phyloP scores from a whole-genome alignment of 1,284 basidiomycete genomes.

The Ustilago shanxiensis region DNA sequence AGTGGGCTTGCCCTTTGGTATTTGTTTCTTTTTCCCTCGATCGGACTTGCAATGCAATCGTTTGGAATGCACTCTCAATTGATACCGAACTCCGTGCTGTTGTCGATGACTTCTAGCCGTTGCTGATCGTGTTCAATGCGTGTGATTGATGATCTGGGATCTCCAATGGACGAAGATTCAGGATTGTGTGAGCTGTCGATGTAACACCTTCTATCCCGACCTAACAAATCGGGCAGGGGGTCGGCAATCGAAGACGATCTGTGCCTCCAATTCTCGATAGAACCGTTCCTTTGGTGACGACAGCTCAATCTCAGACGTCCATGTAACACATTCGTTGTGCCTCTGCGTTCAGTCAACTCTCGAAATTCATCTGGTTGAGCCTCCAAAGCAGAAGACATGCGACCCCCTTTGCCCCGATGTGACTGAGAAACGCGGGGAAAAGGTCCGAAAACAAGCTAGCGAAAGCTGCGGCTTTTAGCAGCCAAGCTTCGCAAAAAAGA shows the following conservation, averaged over 20 bases:
- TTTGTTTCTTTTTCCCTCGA: too few species aligned
- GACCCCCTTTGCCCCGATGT: too few species aligned
- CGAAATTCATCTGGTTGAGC: too few species aligned
- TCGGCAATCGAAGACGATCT: neutral
- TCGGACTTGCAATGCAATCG: neutral
- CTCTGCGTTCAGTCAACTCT: too few species aligned
- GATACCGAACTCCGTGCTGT: neutral
- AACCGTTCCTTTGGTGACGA: too few species aligned
- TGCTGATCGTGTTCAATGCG: neutral
- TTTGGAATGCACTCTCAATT: neutral
- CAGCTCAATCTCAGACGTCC: too few species aligned
- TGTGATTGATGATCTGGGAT: neutral
- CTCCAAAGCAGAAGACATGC: too few species aligned
- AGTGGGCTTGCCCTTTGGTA: neutral
- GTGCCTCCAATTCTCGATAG: neutral
- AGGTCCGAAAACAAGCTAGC: neutral
- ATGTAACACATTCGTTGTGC: too few species aligned
- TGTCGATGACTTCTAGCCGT: neutral
- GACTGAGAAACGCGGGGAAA: neutral
- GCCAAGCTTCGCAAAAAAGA: neutral
- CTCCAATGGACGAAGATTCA: neutral
- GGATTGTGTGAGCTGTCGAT: neutral
- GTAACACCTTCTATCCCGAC: too few species aligned
- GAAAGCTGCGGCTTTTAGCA: conserved; percentile 7
- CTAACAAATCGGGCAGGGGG: neutral